Evolutionary conservation across 352 stramenopile species (phyloP), one percentile per base, ranked within the genome.

Genomic region (Globisporangium paddicum): DNA sequence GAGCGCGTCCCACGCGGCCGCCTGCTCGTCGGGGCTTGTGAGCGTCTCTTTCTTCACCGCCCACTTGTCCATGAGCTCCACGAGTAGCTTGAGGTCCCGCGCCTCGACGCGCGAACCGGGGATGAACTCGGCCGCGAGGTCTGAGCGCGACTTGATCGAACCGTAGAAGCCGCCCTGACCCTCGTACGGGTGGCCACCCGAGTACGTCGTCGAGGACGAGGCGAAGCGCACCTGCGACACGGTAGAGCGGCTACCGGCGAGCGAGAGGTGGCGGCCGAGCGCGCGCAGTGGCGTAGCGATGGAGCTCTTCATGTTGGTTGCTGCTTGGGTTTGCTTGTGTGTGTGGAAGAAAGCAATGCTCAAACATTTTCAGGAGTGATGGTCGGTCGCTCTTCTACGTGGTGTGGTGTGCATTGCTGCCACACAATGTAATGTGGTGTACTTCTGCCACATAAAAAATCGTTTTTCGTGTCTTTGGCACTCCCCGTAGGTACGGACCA

Each of bases 131-230:
- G 82, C 74, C 49, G 67, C 62, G 58, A 75, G 66, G 56, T 93
- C 81, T 8, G 83, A 90, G 46, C 83, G 81, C 63, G 83, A 80
- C 62, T 91, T 90, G 58, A 86, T 75, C 26, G 83, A 87, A 50
- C 87, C 90, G 68, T 97, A 97, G 70, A 93, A 97, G 50, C 90
- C 90, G 42, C 89, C 89, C 62, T 97, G 89, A 40, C 89, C 89
- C 63, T 95, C 86, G 44, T 69, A 89, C 16, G 89, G 80, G 67
- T 97, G 89, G 40, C 89, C 89, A 54, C 87, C 89, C 19, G 81
- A 93, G 70, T 97, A 97, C 50, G 86, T 95, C 52, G 83, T 93
- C 47, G 89, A 72, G 13, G 47, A 50, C 25, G 46, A 53, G 8
- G 26, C 38, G 28, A 54, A 40, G 28, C 47, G 28, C 47, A 41